phyloP scores from a whole-genome alignment of 257 asterid genomes.

The Petunia secreta region DNA sequence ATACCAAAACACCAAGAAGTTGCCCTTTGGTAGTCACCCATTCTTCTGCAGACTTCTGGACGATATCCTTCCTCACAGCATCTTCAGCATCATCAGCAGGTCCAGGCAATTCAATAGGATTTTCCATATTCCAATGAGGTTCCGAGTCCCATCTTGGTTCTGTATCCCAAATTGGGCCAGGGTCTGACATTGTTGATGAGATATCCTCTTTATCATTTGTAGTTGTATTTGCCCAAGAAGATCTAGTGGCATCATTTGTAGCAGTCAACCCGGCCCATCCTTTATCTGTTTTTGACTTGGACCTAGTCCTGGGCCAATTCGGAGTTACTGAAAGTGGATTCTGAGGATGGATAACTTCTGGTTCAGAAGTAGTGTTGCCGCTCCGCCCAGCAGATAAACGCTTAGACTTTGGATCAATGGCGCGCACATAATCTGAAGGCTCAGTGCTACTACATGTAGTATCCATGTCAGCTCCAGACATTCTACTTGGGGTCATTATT shows the following conservation, averaged over 20 bases:
- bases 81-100: conserved; percentile 57
- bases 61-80: conserved; percentile 45
- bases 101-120: conserved; percentile 75
- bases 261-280: conserved; percentile 67
- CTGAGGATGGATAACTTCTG: conserved; percentile 94
- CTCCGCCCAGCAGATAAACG: conserved; percentile 80
- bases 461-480: conserved; percentile 72
- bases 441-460: conserved; percentile 83
- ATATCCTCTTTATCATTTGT: conserved; percentile 88
- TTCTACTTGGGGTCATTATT: conserved; percentile 84
- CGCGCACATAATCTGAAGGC: conserved; percentile 95
- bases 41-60: conserved; percentile 58
- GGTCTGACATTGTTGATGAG: conserved; percentile 96
- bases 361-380: conserved; percentile 60
- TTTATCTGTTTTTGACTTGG: conserved; percentile 80
- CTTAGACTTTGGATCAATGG: conserved; percentile 87
- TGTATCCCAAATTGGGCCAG: conserved; percentile 98
- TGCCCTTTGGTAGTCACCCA: conserved; percentile 83
- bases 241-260: conserved; percentile 60
- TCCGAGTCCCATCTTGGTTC: conserved; percentile 98
- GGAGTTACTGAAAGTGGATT: conserved; percentile 77
- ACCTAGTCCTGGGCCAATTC: conserved; percentile 87
- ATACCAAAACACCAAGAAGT: conserved; percentile 79
- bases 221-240: conserved; percentile 74
- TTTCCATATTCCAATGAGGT: conserved; percentile 63